These are phyloP conservation scores for Serendipita sp. DNA, from an alignment of 768 basidiomycete genomes.

Conservation along the genomic window DNA sequence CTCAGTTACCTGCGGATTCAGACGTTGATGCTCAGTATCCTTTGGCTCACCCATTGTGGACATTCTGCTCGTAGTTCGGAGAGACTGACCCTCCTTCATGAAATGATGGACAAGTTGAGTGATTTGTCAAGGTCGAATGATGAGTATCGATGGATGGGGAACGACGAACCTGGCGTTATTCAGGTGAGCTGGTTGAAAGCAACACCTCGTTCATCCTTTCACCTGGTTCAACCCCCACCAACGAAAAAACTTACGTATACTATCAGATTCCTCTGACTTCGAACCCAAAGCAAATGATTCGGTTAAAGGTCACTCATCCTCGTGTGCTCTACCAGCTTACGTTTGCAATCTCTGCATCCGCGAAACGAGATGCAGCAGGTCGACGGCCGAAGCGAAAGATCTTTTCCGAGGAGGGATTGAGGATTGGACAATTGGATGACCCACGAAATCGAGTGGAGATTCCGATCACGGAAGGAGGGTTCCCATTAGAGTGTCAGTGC, in stretches of 20 bases:
- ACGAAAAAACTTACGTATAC: too few relatives aligned
- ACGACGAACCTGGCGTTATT: constrained; percentile 20
- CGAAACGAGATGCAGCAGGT: constrained; percentile 60
- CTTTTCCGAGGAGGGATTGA: constrained; percentile 46
- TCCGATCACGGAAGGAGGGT: background rate
- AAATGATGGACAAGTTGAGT: constrained; percentile 37
- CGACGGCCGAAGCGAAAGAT: constrained; percentile 56
- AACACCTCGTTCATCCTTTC: background rate
- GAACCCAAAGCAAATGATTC: constrained; percentile 27
- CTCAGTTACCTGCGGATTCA: constrained; percentile 32
- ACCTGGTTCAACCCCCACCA: too few relatives aligned
- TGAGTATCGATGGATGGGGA: background rate
- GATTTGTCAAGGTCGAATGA: background rate
- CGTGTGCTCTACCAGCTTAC: constrained; percentile 46
- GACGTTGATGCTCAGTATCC: constrained; percentile 42
- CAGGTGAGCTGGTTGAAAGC: constrained; percentile 20
- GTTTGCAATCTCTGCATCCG: constrained; percentile 48
- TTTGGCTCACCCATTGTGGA: constrained; percentile 48
- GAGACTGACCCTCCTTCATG: constrained; percentile 44
- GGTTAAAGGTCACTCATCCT: constrained; percentile 51
- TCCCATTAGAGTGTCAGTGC: constrained; percentile 23
- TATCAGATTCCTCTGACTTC: background rate
- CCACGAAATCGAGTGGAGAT: background rate
- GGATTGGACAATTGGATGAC: constrained; percentile 6
- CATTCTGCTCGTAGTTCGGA: constrained; percentile 30